Evolutionary conservation across 2,329 filamentous ascomycete species (phyloP), one percentile per base, ranked within the genome.

Genomic region (Paracorniculantispora psalliotae): DNA sequence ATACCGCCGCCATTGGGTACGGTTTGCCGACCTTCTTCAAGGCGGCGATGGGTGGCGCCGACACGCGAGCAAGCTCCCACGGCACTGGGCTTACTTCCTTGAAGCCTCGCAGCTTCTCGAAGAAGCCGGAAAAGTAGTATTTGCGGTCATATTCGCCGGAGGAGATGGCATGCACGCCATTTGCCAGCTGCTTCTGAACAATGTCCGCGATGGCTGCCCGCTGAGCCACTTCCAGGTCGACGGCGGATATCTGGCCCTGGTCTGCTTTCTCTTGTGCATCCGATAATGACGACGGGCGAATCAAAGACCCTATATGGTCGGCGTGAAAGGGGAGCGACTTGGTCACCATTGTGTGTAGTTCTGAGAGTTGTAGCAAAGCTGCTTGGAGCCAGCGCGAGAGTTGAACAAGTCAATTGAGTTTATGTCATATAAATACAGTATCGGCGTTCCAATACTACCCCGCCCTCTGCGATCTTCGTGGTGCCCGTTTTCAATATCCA

Each of bases 221-320:
- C 71, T 90, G 86, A 13, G 81, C 73, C 2, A 76, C 74, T 30
- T 73, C 74, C 41, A 89, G 79, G 67, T 82, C 77, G 17, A 68
- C 67, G 6, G 62, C 33, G 1, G 69, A 67, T 60, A 68, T 64
- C 78, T 61, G 79, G 72, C 68, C 81, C 70, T 63, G 79, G 75
- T 71, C 88, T 79, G 71, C 70, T n/a, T 69, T 62, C 10, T 66
- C 62, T 60, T 74, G 70, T 50, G 82, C 81, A 49, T 83, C 76
- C 15, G 88, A 77, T 26, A 91, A 80, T 54, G 80, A 73, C 55
- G 83, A 72, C 1, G 88, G 87, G 33, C 88, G 85, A 60, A 90
- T 81, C 33, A 91, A 77, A 15, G 87, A 90, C 52, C 88, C 88
- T 62, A 89, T 80, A 64, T 91, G 88, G 73, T 91, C 88, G 61